A percentile compares a stretch with the other conserved stretches of the same genome.
These are phyloP conservation scores for Aspergillus flavus DNA, from an alignment of 2,329 filamentous ascomycete genomes.

Conservation along the genomic window DNA sequence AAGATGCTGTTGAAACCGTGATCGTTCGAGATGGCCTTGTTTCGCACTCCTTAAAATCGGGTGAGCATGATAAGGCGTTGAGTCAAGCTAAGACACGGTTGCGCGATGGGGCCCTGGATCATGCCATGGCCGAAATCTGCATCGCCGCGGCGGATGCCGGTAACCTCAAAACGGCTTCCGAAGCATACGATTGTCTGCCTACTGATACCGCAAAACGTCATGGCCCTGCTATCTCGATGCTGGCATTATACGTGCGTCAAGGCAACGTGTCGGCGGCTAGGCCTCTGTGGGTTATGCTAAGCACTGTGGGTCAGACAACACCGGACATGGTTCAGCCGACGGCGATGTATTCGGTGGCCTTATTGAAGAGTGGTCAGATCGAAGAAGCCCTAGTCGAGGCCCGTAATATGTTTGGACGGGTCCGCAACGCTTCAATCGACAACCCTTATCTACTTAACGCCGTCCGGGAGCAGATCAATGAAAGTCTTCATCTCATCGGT, in stretches of 20 bases:
- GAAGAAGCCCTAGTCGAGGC: constrained; percentile 79
- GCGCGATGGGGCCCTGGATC: constrained; percentile 61
- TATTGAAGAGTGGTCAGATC: constrained; percentile 82
- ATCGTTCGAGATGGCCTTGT: constrained; percentile 77
- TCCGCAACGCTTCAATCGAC: constrained; percentile 63
- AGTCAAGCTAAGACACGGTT: constrained; percentile 65
- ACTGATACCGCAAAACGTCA: constrained; percentile 55
- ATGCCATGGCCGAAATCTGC: constrained; percentile 73
- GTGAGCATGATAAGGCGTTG: constrained; percentile 73
- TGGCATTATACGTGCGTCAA: constrained; percentile 82
- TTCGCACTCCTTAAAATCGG: constrained; percentile 71
- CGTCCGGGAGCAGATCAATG: constrained; percentile 76
- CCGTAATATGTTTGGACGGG: constrained; percentile 83
- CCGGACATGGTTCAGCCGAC: constrained; percentile 79
- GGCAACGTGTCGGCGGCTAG: constrained; percentile 77
- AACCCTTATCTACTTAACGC: constrained; percentile 55
- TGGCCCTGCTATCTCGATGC: constrained; percentile 72
- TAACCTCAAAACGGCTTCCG: constrained; percentile 67
- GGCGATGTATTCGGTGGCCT: constrained; percentile 84
- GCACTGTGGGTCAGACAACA: constrained; percentile 58
- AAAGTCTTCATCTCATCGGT: constrained; percentile 73
- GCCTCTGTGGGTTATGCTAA: constrained; percentile 78
- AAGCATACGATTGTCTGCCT: constrained; percentile 65
- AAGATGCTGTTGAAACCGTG: constrained; percentile 67
- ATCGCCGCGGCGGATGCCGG: constrained; percentile 78